These are phyloP conservation scores for Rhizopus microsporus DNA, from an alignment of 371 early-diverging fungal species.

Conservation along the genomic window DNA sequence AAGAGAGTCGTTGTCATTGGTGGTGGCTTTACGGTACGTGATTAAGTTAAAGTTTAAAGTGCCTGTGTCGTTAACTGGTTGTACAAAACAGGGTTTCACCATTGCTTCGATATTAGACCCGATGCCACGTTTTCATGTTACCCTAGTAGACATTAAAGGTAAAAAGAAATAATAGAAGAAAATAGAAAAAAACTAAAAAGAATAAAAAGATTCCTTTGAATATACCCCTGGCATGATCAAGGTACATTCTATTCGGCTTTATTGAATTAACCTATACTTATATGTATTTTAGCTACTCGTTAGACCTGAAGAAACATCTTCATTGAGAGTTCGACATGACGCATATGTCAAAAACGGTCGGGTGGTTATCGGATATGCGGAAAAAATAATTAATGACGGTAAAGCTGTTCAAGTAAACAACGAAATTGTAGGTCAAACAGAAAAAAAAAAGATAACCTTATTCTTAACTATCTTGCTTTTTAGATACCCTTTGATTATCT, in stretches of 20 bases:
- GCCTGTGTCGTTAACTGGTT: too few species aligned
- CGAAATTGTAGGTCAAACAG: conserved; percentile 19
- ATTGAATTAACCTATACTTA: neutral
- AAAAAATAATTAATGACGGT: conserved; percentile 25
- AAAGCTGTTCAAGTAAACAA: conserved; percentile 29
- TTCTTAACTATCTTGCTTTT: neutral
- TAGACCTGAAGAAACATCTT: conserved; percentile 35
- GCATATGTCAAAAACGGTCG: conserved; percentile 38
- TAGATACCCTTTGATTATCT: conserved; percentile 68
- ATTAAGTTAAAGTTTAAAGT: neutral
- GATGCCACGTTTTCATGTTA: too few species aligned
- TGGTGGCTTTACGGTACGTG: conserved; percentile 31
- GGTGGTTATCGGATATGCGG: conserved; percentile 43
- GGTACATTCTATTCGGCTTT: neutral
- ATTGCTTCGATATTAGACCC: too few species aligned
- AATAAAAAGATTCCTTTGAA: conserved; percentile 36
- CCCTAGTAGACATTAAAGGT: too few species aligned
- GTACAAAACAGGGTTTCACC: too few species aligned
- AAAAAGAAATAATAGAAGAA: too few species aligned
- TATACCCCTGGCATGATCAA: conserved; percentile 42
- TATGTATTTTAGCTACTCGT: conserved; percentile 19
- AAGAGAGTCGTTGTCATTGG: conserved; percentile 30
- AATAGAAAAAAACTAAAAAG: too few species aligned
- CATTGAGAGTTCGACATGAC: conserved; percentile 40
- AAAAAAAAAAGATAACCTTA: neutral